Evolutionary conservation across 2,329 filamentous ascomycete genomes (phyloP).

Genomic region (Celoporthe dispersa): DNA sequence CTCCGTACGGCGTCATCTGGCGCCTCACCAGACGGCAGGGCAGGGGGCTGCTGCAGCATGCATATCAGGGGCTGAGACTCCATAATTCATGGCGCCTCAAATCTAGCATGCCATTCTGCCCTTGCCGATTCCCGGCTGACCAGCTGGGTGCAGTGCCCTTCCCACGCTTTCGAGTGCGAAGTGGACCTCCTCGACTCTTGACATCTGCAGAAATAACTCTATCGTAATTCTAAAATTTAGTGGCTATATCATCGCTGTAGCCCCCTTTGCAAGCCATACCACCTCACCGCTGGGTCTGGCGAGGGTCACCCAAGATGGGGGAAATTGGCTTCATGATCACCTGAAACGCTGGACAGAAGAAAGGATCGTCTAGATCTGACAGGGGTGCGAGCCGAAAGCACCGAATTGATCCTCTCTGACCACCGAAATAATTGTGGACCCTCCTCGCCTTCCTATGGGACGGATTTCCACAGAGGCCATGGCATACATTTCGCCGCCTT

Average conservation of each 20-base stretch:
- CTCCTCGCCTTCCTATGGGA: neutral
- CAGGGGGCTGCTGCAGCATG: slow-evolving; percentile 4
- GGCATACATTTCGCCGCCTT: neutral
- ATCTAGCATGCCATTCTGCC: neutral
- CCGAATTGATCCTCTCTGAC: neutral
- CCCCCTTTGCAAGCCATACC: neutral
- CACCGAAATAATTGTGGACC: neutral
- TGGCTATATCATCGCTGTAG: neutral
- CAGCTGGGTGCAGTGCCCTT: neutral
- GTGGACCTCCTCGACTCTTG: neutral
- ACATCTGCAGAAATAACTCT: neutral
- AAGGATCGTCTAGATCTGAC: neutral
- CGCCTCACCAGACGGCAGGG: slow-evolving; percentile 11
- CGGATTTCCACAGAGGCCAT: neutral
- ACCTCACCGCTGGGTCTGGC: neutral
- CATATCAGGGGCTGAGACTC: slow-evolving; percentile 3
- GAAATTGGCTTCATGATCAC: slow-evolving; percentile 10
- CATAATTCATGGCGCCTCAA: neutral
- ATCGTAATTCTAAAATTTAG: neutral
- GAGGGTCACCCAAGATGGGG: neutral
- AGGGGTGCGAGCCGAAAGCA: slow-evolving; percentile 7
- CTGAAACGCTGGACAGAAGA: slow-evolving; percentile 2
- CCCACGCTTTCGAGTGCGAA: neutral
- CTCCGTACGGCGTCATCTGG: slow-evolving; percentile 9
- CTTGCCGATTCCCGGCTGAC: too few relatives aligned